Percentiles rank a stretch among this genome's conserved stretches.
Evolutionary conservation across 2,329 filamentous ascomycete genomes (phyloP).

Genomic region (Pyricularia pennisetigena): DNA sequence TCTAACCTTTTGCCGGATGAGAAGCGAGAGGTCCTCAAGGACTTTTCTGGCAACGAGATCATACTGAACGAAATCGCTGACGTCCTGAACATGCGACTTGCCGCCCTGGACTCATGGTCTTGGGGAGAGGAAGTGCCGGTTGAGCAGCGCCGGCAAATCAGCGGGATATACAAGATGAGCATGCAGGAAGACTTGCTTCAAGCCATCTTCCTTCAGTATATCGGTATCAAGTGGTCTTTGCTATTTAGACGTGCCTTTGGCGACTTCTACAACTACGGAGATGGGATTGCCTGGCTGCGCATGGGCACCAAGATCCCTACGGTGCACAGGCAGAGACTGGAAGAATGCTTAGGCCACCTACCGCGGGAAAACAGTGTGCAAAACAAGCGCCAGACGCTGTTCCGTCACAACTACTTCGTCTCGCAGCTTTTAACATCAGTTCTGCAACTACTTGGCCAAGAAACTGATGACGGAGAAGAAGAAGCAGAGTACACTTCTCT

Average conservation of each 20-base stretch:
- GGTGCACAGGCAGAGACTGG: constrained; percentile 17
- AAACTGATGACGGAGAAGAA: constrained; percentile 23
- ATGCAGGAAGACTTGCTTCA: constrained; percentile 44
- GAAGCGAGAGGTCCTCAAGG: constrained; percentile 28
- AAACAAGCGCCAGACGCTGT: constrained; percentile 19
- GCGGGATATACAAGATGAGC: constrained; percentile 35
- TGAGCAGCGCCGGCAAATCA: constrained; percentile 36
- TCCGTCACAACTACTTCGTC: constrained; percentile 33
- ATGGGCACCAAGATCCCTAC: constrained; percentile 18
- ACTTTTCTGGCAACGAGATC: constrained; percentile 28
- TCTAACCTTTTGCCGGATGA: constrained; percentile 34
- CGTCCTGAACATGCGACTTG: constrained; percentile 41
- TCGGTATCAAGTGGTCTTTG: constrained; percentile 36
- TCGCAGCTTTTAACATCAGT: constrained; percentile 27
- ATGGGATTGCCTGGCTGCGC: constrained; percentile 24
- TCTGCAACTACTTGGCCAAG: constrained; percentile 11
- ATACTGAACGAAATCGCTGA: constrained; percentile 39
- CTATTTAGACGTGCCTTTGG: constrained; percentile 28
- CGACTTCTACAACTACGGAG: constrained; percentile 26
- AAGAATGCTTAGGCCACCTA: constrained; percentile 26
- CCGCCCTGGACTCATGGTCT: constrained; percentile 31
- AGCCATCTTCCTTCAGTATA: constrained; percentile 38
- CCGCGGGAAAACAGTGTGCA: constrained; percentile 15
- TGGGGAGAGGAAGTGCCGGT: constrained; percentile 33
- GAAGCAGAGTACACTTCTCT: constrained; percentile 19